Evolutionary conservation across 257 asterid genomes (phyloP), one percentile per base, ranked within the genome.

Genomic region (Fraxinus pennsylvanica): DNA sequence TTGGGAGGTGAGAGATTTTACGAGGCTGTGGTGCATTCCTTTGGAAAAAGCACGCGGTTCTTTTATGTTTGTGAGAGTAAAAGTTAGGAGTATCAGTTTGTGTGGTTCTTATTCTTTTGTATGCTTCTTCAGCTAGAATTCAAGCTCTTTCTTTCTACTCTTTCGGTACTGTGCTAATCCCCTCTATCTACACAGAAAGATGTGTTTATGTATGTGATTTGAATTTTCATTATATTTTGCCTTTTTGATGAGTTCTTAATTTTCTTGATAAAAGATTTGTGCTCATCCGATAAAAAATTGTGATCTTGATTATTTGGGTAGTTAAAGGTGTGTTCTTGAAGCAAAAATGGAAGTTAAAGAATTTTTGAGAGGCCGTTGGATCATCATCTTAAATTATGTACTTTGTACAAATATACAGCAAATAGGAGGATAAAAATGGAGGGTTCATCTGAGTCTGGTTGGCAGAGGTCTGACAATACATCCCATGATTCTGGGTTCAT

Each of bases 371-470:
- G 73, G 74, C 71, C 77, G 30, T 76, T 75, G 82, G 79, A 75
- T 80, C 81, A 71, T 50, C 78, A 71, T 80, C 72, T 29, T 50
- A 70, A 73, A 75, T 69, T 77, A 15, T 47, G 59, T 47, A 47
- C 59, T 82, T 72, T 87, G 78, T 77, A 85, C 71, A 67, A 75
- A 68, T 71, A 52, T 85, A 65, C 80, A 22, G 15, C 59, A 14
- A 21, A 27, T 76, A 72, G 86, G 84, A 81, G 86, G 87, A 59
- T 90, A 86, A 54, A 74, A 76, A 90, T 93, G 99, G 98, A 96
- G 79, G 97, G 98, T 68, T 93, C 99, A 66, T 92, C 98, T 72
- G 98, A 89, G 81, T 92, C 91, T 73, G 90, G 83, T 73, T 91
- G 99, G 96, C 94, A 85, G 80, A 86, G 90, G 89, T 84, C 95